Evolutionary conservation across 2,329 filamentous ascomycete genomes (phyloP).

Genomic region (Teratosphaeriaceae sp.): DNA sequence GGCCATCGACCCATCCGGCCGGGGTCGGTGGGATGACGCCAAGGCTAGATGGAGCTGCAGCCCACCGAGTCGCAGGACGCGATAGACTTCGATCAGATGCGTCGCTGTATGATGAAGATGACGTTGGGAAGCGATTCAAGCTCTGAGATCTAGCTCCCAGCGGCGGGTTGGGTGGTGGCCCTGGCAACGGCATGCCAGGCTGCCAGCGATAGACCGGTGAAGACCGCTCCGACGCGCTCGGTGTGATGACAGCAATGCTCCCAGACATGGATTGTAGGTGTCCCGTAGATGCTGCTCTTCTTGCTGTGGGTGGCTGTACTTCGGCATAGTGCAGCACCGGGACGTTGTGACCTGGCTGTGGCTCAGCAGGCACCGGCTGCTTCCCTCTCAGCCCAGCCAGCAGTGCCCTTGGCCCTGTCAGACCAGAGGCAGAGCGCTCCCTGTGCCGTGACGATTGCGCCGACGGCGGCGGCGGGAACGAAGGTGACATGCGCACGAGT

Average conservation of each 20-base stretch:
- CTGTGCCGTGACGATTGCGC: conserved; percentile 32
- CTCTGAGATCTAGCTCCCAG: conserved; percentile 64
- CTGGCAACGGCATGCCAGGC: conserved; percentile 64
- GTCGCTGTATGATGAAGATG: conserved; percentile 27
- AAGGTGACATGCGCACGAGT: conserved; percentile 22
- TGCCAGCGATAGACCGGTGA: conserved; percentile 53
- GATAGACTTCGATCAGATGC: background rate
- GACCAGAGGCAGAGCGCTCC: conserved; percentile 33
- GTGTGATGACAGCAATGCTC: background rate
- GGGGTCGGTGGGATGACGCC: conserved; percentile 73
- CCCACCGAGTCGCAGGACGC: conserved; percentile 34
- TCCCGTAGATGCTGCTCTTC: conserved; percentile 68
- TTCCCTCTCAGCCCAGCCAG: conserved; percentile 27
- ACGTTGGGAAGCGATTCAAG: conserved; percentile 50
- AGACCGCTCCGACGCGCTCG: conserved; percentile 49
- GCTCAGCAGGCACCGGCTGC: conserved; percentile 19
- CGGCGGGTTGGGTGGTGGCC: conserved; percentile 70
- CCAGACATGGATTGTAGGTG: conserved; percentile 32
- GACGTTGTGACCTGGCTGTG: conserved; percentile 10
- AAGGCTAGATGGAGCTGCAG: conserved; percentile 47
- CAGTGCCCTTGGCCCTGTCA: conserved; percentile 20
- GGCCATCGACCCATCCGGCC: conserved; percentile 66
- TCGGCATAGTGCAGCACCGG: conserved; percentile 26
- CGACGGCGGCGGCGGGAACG: conserved; percentile 29
- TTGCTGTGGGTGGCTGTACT: conserved; percentile 55